Base-by-base conservation (phyloP, 2,329 filamentous ascomycete genomes). In the Pseudogymnoascus sp. region DNA sequence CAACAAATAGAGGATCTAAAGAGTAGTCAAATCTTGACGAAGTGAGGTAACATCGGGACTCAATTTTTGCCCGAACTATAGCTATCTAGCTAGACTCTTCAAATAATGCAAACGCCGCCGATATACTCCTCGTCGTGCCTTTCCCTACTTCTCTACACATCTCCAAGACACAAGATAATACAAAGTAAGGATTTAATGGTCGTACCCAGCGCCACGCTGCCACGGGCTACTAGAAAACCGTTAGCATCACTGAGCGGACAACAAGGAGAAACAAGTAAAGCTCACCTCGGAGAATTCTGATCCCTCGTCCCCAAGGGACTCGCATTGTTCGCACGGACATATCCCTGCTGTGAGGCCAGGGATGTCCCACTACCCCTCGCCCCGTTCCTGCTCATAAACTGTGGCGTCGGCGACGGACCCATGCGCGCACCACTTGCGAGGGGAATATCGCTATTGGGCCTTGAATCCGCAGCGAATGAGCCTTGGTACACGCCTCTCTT, bases 131-230 rank as follows among this genome's bases (percentile, higher is more conserved):
- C 47, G 24, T 24, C 5, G 10, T 6, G 14, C 2, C 21, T 10
- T 53, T 11, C 14, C 7, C 29, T 53, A 16, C 4, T 29, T 31
- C 47, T 16, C 24, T 31, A 53, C 47, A 53, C 2, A 26, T 14
- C 7, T 14, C 7, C 6, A 29, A 50, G 13, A 29, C 8, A 14
- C 6, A 24, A 31, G 16, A 33, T 33, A 33, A 56, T 53, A 56
- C 5, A 33, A 56, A 11, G 33, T 4, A 21, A 56, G 10, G 1
- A n/a, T 47, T 33, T 77, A 79, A 71, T 79, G 75, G 56, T 83
- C 81, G 71, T 83, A 83, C 66, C 81, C 81, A 62, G 81, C 81
- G 68, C 81, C 81, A 68, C 81, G 79, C 74, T 83, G 81, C 81
- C 81, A 83, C 66, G 80, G 80, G 73, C 80, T 83, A 19, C n/a